These are phyloP conservation scores for Pseudocercospora eumusae DNA, from an alignment of 2,329 filamentous ascomycete genomes.

Conservation along the genomic window DNA sequence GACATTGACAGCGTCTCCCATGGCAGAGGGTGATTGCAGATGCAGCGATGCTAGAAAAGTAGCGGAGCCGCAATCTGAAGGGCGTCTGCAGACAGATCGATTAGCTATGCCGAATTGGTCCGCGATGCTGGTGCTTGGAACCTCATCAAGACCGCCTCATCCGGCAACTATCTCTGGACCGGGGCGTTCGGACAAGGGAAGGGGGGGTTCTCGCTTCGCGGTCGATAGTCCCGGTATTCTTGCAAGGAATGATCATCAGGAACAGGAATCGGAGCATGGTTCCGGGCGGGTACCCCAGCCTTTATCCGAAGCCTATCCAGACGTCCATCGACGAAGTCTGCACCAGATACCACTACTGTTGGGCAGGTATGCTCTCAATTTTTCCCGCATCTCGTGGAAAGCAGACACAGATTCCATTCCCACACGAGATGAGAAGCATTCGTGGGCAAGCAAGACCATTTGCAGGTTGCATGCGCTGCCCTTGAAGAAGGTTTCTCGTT, in stretches of 20 bases:
- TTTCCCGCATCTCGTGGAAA: not conserved
- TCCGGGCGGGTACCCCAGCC: not conserved
- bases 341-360: not conserved
- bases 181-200: not conserved
- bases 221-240: not conserved
- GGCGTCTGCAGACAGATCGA: not conserved
- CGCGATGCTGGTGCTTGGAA: not conserved
- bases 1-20: not conserved
- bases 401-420: not conserved
- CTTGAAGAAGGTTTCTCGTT: not conserved
- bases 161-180: not conserved
- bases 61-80: not conserved
- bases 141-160: not conserved
- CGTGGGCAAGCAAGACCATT: not conserved
- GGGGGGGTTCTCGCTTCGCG: not conserved
- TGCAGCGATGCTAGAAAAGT: not conserved
- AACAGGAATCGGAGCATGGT: not conserved
- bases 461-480: not conserved
- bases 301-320: not conserved
- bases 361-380: not conserved
- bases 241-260: conserved; percentile 1
- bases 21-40: not conserved
- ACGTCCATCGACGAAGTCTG: not conserved
- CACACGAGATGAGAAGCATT: not conserved
- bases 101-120: not conserved